These are phyloP conservation scores for Hemileia vastatrix DNA, from an alignment of 1,284 basidiomycete species.

Conservation along the genomic window DNA sequence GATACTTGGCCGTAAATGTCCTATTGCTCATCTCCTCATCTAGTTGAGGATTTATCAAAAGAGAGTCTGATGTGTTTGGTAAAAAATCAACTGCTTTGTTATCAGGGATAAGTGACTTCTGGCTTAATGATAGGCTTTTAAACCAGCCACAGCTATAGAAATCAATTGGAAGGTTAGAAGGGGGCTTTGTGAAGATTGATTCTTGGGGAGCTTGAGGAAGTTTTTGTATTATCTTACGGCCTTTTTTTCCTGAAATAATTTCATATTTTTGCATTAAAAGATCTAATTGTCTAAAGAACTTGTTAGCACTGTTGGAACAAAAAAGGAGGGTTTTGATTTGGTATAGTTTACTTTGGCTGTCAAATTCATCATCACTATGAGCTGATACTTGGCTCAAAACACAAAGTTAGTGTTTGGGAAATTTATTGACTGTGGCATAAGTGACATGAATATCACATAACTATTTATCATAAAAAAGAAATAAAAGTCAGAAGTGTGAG, in stretches of 20 bases:
- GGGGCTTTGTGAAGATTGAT: not conserved
- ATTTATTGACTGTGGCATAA: conserved; percentile 4
- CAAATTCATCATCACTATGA: conserved; percentile 14
- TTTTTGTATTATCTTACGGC: not conserved
- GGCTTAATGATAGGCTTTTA: not conserved
- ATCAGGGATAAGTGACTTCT: conserved; percentile 5
- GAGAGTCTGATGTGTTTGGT: conserved; percentile 4
- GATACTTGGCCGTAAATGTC: not conserved
- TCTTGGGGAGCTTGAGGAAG: not conserved
- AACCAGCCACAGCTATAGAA: conserved; percentile 12
- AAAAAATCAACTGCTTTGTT: not conserved
- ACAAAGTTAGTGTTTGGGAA: conserved; percentile 2
- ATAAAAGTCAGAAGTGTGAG: not conserved
- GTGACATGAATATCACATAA: not conserved
- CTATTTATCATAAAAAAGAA: not conserved
- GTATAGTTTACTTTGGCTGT: not conserved
- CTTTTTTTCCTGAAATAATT: no score
- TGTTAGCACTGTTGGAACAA: conserved; percentile 4
- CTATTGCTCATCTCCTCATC: not conserved
- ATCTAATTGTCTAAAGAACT: conserved; percentile 9
- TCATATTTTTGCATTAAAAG: not conserved
- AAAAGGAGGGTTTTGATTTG: conserved; percentile 7
- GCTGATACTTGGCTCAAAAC: not conserved
- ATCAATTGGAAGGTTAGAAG: conserved; percentile 15
- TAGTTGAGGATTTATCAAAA: not conserved